Percentiles rank a stretch among this genome's conserved stretches.
Conservation (phyloP, 176 grass and related monocot species). For the Lolium perenne region DNA sequence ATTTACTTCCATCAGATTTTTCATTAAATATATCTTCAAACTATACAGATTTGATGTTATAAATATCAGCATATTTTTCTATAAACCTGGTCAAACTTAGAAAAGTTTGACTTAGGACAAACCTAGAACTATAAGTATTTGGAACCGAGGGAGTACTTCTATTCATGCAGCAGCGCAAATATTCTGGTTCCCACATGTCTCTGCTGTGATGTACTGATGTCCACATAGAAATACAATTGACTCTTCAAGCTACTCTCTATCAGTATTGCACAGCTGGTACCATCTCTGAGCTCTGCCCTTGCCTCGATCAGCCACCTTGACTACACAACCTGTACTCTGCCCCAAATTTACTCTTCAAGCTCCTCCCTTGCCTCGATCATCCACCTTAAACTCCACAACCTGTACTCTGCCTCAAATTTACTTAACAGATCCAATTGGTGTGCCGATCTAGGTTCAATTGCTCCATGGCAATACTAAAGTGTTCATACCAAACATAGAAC, state of each 20-base stretch:
- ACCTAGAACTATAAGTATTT: no score
- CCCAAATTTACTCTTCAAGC: background rate
- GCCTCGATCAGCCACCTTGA: background rate
- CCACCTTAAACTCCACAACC: background rate
- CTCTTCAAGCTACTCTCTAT: conserved; percentile 8
- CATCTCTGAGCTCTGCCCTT: background rate
- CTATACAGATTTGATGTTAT: no score
- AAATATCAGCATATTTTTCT: no score
- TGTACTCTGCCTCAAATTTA: background rate
- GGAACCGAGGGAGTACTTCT: background rate
- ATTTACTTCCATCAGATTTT: no score
- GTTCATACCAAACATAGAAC: background rate
- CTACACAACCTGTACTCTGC: background rate
- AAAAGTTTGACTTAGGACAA: no score
- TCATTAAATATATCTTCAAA: no score
- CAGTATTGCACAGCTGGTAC: conserved; percentile 13
- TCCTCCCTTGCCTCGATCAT: background rate
- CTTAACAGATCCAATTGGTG: background rate
- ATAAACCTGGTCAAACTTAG: no score
- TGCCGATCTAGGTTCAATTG: background rate
- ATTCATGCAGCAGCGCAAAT: background rate
- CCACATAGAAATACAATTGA: conserved; percentile 4
- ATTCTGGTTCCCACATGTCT: background rate
- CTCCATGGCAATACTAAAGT: background rate
- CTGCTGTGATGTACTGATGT: background rate